Evolutionary conservation across 192 early-diverging fungal species (phyloP), one percentile per base, ranked within the genome.

Genomic region (Gorgonomyces haynaldii): DNA sequence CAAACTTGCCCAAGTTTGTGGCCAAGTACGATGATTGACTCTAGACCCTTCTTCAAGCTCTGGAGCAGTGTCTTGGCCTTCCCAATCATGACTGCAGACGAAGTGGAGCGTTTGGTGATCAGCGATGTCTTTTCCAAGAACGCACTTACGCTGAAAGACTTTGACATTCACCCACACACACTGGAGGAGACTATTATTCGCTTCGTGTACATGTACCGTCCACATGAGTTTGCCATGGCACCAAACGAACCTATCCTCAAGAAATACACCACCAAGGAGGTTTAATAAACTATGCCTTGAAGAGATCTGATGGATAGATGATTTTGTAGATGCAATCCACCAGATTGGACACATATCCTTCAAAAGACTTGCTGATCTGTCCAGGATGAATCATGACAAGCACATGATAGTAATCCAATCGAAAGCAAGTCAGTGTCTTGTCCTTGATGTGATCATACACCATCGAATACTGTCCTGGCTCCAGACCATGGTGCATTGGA

Each of bases 161-260:
- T 93, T 27, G 79, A 81, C 30, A 83, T 98, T 52, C 64, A 83
- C 52, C 90, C 89, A 4, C 70, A 75, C 28, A 75, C 69, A 7
- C 71, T 92, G 19, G 91, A 94, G 60, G 70, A 85, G 23, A 76
- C 78, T 32, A 82, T 88, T 51, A 72, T 88, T 39, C 82, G 83
- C 28, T 92, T 83, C 64, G 72, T 87, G 42, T 72, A 83, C 61
- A 71, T 86, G 54, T 93, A 85, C 81, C 77, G 88, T 50, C 42
- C 57, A 15, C 21, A 48, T 10, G 53, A 57, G 28, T 61, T 58
- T 34, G 56, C 62, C 40, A 35, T 39, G 6, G 56, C 58, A 17
- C 62, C 65, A 13, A 60, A 53, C 38, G 54, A 68, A 15, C 40
- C 57, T 17, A 52, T 64, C 27, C 15, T 62, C 9, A 67, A 63